These are phyloP conservation scores for Fragaria iinumae DNA, from an alignment of 306 rosid species.

Conservation along the genomic window DNA sequence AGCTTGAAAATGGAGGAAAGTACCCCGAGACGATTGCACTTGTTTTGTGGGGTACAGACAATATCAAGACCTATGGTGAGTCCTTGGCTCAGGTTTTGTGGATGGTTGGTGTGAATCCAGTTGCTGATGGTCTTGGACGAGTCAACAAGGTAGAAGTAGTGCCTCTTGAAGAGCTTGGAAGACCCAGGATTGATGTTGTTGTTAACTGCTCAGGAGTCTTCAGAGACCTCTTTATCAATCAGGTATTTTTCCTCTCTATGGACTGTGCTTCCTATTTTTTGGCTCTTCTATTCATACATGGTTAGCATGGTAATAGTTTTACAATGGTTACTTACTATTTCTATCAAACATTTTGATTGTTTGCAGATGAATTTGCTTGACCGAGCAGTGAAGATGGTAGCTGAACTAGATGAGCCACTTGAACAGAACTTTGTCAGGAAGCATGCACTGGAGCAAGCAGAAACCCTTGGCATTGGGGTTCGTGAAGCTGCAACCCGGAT, in stretches of 20 bases:
- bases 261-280: not conserved
- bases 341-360: not conserved
- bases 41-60: conserved; percentile 98
- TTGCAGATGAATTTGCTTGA: conserved; percentile 93
- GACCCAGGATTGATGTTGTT: conserved; percentile 97
- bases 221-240: conserved; percentile 97
- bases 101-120: conserved; percentile 91
- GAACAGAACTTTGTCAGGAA: conserved; percentile 80
- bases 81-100: conserved; percentile 95
- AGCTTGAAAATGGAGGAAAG: conserved; percentile 56
- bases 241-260: conserved; percentile 45
- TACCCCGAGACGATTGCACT: conserved; percentile 95
- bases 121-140: conserved; percentile 80
- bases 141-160: conserved; percentile 85
- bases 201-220: conserved; percentile 98
- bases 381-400: conserved; percentile 97
- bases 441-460: conserved; percentile 90
- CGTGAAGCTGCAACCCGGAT: conserved; percentile 96
- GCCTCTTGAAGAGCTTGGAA: conserved; percentile 91
- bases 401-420: conserved; percentile 86
- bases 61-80: conserved; percentile 96
- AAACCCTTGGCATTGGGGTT: conserved; percentile 73
- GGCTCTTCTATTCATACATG: not conserved
- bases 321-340: conserved; percentile 20
- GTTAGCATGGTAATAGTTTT: not conserved